Base-by-base conservation (phyloP, 495 filamentous ascomycete genomes). In the Talaromyces liani region DNA sequence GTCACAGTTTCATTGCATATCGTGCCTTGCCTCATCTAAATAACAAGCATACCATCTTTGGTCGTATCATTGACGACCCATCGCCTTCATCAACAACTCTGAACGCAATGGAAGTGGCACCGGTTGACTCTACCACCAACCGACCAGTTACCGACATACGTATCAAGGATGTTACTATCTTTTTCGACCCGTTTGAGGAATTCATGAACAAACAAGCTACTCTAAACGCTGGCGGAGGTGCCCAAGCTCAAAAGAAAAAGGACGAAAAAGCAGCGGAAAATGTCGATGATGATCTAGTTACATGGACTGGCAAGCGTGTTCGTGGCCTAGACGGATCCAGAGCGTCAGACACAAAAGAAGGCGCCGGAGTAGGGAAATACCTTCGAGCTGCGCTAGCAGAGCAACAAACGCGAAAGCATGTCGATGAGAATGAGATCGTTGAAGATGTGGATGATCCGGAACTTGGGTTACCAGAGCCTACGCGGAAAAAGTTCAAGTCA, bases 31-130 rank as follows among this genome's bases (percentile, higher is more conserved):
- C 85, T 69, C 94, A 98, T 76, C 82, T 98, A 12, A 91, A 97
- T 71, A 80, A 87, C 62, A 98, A 98, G 66, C 94, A 98, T 72
- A 98, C 94, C n/a, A 89, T 98, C 31, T 98, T 98, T 68, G 94
- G 86, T 3, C 82, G 84, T 33, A 86, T 98, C 3, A 89, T 96
- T 16, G 91, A 88, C 31, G 91, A 91, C 9, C 68, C 86, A 61
- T 88, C 91, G 14, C 78, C 78, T 2, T 80, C 78, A 12, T 76
- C 78, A 20, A 66, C 73, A 16, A 87, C 89, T 2, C 76, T 97
- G 6, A 79, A 80, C 61, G 80, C 79, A 36, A 85, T 99, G 71
- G 94, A 99, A 71, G 81, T 74, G 6, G 84, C 85, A 14, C 84
- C 87, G 2, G 85, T 85, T 6, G 86, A 85, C 41, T 82, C 89